Evolutionary conservation across 2,329 filamentous ascomycete genomes (phyloP).

Genomic region (Hymenoscyphus albidus): DNA sequence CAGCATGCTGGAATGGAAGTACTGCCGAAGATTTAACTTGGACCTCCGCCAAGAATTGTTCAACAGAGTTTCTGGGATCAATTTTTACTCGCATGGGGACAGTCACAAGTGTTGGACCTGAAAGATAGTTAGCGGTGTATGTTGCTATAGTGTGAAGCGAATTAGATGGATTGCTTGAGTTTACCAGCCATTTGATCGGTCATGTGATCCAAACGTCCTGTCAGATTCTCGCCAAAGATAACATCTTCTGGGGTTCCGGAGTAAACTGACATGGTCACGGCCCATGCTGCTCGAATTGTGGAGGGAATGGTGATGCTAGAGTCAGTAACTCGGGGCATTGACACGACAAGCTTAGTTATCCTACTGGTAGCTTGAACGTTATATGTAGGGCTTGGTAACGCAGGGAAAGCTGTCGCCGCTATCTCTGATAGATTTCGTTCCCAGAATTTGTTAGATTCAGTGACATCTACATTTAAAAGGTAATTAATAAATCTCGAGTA

Average conservation of each 20-base stretch:
- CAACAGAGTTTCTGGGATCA: slow-evolving; percentile 32
- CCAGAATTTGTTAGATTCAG: slow-evolving; percentile 14
- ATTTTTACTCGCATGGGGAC: slow-evolving; percentile 39
- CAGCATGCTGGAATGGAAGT: neutral
- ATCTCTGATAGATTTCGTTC: slow-evolving; percentile 9
- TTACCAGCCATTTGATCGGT: slow-evolving; percentile 24
- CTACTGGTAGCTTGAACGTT: slow-evolving; percentile 10
- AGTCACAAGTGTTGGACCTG: slow-evolving; percentile 40
- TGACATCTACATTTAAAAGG: slow-evolving; percentile 35
- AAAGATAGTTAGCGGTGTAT: no score
- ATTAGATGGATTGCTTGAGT: no score
- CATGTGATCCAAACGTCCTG: slow-evolving; percentile 41
- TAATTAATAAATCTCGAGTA: slow-evolving; percentile 41
- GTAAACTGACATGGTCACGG: slow-evolving; percentile 38
- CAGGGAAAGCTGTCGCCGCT: slow-evolving; percentile 9
- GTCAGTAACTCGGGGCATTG: neutral
- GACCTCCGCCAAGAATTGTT: slow-evolving; percentile 43
- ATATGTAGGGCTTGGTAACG: slow-evolving; percentile 15
- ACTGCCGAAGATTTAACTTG: slow-evolving; percentile 36
- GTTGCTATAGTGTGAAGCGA: no score
- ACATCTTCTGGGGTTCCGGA: slow-evolving; percentile 38
- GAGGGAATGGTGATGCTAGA: slow-evolving; percentile 26
- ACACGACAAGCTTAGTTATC: neutral
- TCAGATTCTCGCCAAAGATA: slow-evolving; percentile 42
- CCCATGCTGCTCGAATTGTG: slow-evolving; percentile 36